Evolutionary conservation across 2,329 filamentous ascomycete species (phyloP).

Genomic region (Tothia fuscella): DNA sequence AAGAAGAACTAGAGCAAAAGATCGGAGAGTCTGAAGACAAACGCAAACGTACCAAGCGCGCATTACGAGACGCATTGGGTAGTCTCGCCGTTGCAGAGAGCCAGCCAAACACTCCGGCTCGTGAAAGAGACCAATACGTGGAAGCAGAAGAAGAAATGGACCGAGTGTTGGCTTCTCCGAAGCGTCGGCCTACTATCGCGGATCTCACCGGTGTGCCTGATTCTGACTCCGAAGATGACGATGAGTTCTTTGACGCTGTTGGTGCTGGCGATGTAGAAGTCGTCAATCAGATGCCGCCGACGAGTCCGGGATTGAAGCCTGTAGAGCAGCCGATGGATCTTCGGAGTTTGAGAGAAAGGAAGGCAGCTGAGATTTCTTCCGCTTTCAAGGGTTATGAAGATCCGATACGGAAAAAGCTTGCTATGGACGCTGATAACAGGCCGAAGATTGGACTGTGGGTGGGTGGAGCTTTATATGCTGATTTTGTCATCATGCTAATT

Average conservation of each 20-base stretch:
- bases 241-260: conserved; percentile 96
- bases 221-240: conserved; percentile 65
- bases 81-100: conserved; percentile 25
- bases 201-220: conserved; percentile 56
- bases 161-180: conserved; percentile 24
- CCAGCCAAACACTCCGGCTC: conserved; percentile 10
- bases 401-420: conserved; percentile 64
- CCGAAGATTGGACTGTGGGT: conserved; percentile 96
- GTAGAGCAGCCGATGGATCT: conserved; percentile 16
- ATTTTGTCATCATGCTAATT: conserved; percentile 17
- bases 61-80: conserved; percentile 74
- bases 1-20: conserved; percentile 77
- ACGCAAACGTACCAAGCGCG: conserved; percentile 77
- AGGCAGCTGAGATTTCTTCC: conserved; percentile 52
- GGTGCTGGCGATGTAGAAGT: conserved; percentile 86
- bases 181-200: conserved; percentile 55
- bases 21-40: conserved; percentile 87
- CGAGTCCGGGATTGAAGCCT: conserved; percentile 27
- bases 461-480: conserved; percentile 27
- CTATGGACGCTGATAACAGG: conserved; percentile 82
- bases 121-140: background rate
- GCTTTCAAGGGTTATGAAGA: conserved; percentile 90
- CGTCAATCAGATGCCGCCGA: conserved; percentile 50
- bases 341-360: conserved; percentile 23
- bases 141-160: too few species aligned